Evolutionary conservation across 805 yeast genomes (phyloP).

Genomic region (Lachancea sp.): DNA sequence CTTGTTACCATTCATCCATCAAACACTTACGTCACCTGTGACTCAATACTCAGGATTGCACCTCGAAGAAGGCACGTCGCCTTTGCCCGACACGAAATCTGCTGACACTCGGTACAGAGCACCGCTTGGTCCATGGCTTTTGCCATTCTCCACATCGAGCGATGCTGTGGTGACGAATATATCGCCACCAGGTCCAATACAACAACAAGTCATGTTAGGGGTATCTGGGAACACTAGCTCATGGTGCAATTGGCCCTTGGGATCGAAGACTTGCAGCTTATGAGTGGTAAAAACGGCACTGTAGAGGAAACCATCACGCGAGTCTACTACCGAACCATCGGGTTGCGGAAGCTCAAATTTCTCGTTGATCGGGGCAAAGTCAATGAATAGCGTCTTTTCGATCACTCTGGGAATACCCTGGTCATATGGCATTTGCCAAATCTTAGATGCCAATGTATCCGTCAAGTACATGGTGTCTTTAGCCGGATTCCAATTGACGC

Average conservation of each 20-base stretch:
- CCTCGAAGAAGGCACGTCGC: conserved; percentile 9
- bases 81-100: conserved; percentile 5
- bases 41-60: conserved; percentile 5
- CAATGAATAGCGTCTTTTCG: conserved; percentile 35
- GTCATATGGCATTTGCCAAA: conserved; percentile 36
- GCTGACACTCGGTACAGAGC: conserved; percentile 41
- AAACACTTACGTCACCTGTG: not conserved
- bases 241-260: conserved; percentile 45
- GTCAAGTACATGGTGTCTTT: conserved; percentile 43
- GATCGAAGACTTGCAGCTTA: conserved; percentile 48
- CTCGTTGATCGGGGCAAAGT: conserved; percentile 26
- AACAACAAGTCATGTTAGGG: conserved; percentile 57
- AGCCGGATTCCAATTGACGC: conserved; percentile 50
- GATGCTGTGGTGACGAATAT: conserved; percentile 66
- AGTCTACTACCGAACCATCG: conserved; percentile 68
- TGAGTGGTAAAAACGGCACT: conserved; percentile 61
- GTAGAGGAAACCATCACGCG: conserved; percentile 45
- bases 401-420: conserved; percentile 1
- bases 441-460: conserved; percentile 42
- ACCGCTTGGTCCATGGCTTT: conserved; percentile 54
- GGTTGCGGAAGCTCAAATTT: conserved; percentile 50
- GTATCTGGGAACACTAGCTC: conserved; percentile 52
- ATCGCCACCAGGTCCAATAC: conserved; percentile 59
- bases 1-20: not conserved
- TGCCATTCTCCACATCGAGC: conserved; percentile 34